Evolutionary conservation across 176 grass and related monocot genomes (phyloP).

Genomic region (Pontederia paniculata): DNA sequence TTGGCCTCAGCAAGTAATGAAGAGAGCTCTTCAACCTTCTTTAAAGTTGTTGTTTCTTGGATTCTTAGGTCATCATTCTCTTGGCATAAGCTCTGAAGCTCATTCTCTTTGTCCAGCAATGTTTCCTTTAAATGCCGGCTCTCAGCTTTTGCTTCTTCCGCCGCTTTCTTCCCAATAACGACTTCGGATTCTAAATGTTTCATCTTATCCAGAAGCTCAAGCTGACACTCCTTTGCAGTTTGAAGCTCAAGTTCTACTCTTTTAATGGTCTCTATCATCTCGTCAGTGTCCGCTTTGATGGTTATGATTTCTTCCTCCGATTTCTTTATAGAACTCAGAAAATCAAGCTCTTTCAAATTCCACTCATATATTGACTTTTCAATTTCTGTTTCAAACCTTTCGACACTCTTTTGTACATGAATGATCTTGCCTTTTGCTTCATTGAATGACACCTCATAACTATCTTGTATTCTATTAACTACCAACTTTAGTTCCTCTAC

Average conservation of each 20-base stretch:
- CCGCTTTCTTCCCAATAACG: constrained; percentile 23
- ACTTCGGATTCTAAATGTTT: constrained; percentile 23
- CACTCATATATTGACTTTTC: constrained; percentile 43
- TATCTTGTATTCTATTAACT: constrained; percentile 60
- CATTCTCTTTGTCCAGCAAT: constrained; percentile 43
- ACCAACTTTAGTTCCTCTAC: constrained; percentile 53
- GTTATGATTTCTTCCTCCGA: constrained; percentile 41
- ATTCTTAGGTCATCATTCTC: constrained; percentile 45
- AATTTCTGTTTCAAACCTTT: constrained; percentile 36
- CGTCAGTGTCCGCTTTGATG: constrained; percentile 40
- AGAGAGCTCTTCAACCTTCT: constrained; percentile 40
- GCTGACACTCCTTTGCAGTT: constrained; percentile 39
- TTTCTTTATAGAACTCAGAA: constrained; percentile 35
- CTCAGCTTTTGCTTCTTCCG: constrained; percentile 32
- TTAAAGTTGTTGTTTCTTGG: constrained; percentile 27
- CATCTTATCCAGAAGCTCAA: constrained; percentile 36
- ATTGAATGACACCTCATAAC: constrained; percentile 72
- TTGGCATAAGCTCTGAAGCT: constrained; percentile 31
- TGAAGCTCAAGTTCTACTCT: constrained; percentile 35
- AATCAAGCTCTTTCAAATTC: constrained; percentile 42
- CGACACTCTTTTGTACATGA: constrained; percentile 59
- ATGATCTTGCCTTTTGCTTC: constrained; percentile 79
- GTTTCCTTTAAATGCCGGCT: constrained; percentile 32
- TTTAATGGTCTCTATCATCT: constrained; percentile 30
- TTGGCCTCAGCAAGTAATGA: constrained; percentile 34